Conservation (phyloP, 306 rosid species). For the Vigna reflexopilosa region DNA sequence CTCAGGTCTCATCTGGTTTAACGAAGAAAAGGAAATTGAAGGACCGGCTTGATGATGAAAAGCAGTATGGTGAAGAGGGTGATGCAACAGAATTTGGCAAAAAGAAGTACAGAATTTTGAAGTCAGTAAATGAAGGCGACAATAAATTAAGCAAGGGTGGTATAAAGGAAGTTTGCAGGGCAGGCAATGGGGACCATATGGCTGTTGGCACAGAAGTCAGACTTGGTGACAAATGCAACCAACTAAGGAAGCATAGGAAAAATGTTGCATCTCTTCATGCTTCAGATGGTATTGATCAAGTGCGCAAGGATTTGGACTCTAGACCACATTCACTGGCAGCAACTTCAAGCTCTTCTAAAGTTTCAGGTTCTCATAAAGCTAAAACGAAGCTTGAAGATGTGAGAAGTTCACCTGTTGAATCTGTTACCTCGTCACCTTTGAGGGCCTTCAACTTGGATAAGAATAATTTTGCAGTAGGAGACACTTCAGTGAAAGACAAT, state of each 20-base stretch:
- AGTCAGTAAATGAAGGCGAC: constrained; percentile 46
- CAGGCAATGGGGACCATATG: constrained; percentile 42
- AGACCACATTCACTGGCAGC: constrained; percentile 58
- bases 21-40: constrained; percentile 66
- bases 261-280: constrained; percentile 48
- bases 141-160: constrained; percentile 54
- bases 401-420: constrained; percentile 75
- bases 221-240: constrained; percentile 49
- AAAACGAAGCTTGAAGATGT: constrained; percentile 61
- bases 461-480: constrained; percentile 44
- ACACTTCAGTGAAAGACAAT: constrained; percentile 52
- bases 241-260: constrained; percentile 49
- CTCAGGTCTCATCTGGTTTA: constrained; percentile 52
- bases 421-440: constrained; percentile 79
- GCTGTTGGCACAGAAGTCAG: constrained; percentile 43
- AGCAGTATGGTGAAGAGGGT: constrained; percentile 50
- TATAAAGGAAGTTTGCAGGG: constrained; percentile 44
- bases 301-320: constrained; percentile 54
- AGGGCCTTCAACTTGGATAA: constrained; percentile 57
- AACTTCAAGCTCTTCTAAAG: constrained; percentile 82
- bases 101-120: constrained; percentile 51
- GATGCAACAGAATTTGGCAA: constrained; percentile 56
- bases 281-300: constrained; percentile 48
- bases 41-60: constrained; percentile 56
- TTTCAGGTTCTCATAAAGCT: constrained; percentile 61